Evolutionary conservation across 768 basidiomycete species (phyloP).

Genomic region (Asterophora lycoperdoides): DNA sequence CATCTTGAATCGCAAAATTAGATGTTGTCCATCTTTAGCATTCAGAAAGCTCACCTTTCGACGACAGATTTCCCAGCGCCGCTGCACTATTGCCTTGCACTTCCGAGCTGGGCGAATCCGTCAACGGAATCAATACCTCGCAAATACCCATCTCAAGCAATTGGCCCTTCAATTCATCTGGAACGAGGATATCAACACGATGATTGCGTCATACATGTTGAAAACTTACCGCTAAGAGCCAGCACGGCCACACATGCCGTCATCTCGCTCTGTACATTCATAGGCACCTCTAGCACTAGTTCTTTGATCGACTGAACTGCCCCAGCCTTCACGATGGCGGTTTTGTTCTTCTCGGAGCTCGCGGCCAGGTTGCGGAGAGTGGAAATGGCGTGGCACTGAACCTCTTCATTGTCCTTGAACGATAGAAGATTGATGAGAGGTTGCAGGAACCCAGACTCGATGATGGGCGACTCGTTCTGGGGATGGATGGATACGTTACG

Average conservation of each 20-base stretch:
- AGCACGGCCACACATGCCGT: constrained; percentile 97
- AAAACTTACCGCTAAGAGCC: constrained; percentile 79
- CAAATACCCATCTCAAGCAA: constrained; percentile 97
- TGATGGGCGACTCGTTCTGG: constrained; percentile 97
- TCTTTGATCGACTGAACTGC: constrained; percentile 97
- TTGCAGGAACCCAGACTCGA: constrained; percentile 95
- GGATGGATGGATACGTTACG: constrained; percentile 99
- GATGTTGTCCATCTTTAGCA: neutral
- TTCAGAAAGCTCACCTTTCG: constrained; percentile 62
- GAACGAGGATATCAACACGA: constrained; percentile 6
- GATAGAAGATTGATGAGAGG: constrained; percentile 94
- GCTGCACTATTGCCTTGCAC: constrained; percentile 99
- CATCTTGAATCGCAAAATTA: constrained; percentile 46
- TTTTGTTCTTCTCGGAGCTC: constrained; percentile 96
- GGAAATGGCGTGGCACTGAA: constrained; percentile 98
- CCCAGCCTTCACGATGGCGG: constrained; percentile 95
- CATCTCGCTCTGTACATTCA: constrained; percentile 99
- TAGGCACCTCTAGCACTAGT: constrained; percentile 88
- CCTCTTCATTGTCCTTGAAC: constrained; percentile 99
- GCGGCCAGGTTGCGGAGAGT: constrained; percentile 96
- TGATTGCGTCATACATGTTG: neutral
- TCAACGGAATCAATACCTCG: constrained; percentile 94
- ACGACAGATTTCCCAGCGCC: constrained; percentile 94
- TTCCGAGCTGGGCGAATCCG: constrained; percentile 93
- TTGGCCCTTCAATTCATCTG: constrained; percentile 96